phyloP scores from a whole-genome alignment of 257 asterid genomes.

The Plantago ovata region DNA sequence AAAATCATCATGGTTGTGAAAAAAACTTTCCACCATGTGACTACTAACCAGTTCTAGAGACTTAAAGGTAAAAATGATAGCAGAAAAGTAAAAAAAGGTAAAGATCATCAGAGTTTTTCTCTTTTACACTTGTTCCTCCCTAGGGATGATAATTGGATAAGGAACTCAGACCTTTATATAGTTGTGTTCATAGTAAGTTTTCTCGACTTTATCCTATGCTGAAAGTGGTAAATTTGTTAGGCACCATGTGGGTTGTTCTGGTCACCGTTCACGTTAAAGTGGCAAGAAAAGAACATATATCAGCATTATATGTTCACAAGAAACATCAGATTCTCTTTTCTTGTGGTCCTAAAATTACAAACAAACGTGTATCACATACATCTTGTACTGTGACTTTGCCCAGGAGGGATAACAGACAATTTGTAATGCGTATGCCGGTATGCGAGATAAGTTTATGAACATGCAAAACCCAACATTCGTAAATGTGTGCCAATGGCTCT shows the following conservation, averaged over 20 bases:
- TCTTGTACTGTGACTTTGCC: not conserved
- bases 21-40: too few relatives aligned
- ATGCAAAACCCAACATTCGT: too few relatives aligned
- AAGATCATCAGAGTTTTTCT: not conserved
- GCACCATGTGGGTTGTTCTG: constrained; percentile 7
- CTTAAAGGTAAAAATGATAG: not conserved
- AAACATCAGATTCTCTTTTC: constrained; percentile 7
- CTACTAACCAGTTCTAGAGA: not conserved
- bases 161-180: not conserved
- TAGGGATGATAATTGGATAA: not conserved
- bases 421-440: too few relatives aligned
- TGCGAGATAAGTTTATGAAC: too few relatives aligned
- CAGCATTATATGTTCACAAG: constrained; percentile 1
- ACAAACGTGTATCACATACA: not conserved
- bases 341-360: constrained; percentile 13
- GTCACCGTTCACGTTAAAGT: constrained; percentile 4
- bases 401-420: too few relatives aligned
- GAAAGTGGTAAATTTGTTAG: not conserved
- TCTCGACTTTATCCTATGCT: constrained; percentile 5
- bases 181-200: not conserved
- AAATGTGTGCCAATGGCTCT: not conserved
- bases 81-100: not conserved
- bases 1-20: too few relatives aligned
- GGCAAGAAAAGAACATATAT: constrained; percentile 6
- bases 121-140: not conserved